Evolutionary conservation across 805 yeast species (phyloP).

Genomic region (Nakazawaea peltata): DNA sequence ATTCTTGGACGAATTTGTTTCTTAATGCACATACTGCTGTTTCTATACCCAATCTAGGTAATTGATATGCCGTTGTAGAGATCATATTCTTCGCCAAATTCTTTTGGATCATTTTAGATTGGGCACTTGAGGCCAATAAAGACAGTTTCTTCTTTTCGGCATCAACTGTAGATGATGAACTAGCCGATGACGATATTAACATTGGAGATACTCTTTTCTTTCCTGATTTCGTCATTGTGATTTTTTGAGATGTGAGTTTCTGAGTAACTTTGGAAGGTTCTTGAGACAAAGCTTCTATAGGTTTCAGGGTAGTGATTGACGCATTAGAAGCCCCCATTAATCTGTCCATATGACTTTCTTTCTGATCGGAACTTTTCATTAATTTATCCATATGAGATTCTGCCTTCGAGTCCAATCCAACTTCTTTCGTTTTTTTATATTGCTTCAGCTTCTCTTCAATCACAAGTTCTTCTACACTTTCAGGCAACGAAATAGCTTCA

Average conservation of each 20-base stretch:
- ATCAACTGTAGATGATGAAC: conserved; percentile 13
- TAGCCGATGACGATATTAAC: conserved; percentile 40
- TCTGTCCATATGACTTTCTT: conserved; percentile 29
- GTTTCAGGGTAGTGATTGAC: neutral
- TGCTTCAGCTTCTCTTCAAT: conserved; percentile 57
- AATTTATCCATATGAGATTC: too few species aligned
- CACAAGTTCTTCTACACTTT: conserved; percentile 68
- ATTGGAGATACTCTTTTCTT: conserved; percentile 70
- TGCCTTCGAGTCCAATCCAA: too few species aligned
- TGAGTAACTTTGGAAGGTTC: neutral
- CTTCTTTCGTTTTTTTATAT: too few species aligned
- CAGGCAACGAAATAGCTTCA: conserved; percentile 80
- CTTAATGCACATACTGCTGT: conserved; percentile 55
- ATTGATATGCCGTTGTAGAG: conserved; percentile 37
- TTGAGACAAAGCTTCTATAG: neutral
- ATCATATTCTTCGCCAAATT: conserved; percentile 15
- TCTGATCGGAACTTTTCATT: too few species aligned
- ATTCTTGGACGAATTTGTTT: conserved; percentile 25
- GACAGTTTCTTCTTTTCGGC: conserved; percentile 6
- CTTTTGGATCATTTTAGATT: conserved; percentile 17
- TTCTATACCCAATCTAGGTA: conserved; percentile 60
- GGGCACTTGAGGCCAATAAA: conserved; percentile 9
- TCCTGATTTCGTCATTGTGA: conserved; percentile 67
- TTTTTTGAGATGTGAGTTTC: conserved; percentile 28
- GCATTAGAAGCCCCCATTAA: conserved; percentile 23